A percentile compares a stretch with the other conserved stretches of the same genome.
These are phyloP conservation scores for Petunia axillaris DNA, from an alignment of 257 asterid species.

Conservation along the genomic window DNA sequence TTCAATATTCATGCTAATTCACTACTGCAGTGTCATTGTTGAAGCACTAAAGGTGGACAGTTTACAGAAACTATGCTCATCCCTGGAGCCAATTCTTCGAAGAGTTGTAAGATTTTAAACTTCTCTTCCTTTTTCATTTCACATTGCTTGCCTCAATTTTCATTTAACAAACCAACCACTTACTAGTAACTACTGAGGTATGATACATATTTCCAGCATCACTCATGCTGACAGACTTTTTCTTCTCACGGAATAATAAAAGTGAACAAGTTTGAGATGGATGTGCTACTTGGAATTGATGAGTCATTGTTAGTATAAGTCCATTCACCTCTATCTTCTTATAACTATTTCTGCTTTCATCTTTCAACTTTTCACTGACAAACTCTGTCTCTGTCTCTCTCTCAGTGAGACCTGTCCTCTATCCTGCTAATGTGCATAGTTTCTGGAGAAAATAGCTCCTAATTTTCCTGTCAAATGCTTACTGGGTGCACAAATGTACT, in stretches of 20 bases:
- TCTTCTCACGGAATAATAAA: not conserved
- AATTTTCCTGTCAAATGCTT: not conserved
- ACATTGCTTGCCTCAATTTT: not conserved
- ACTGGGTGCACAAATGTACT: not conserved
- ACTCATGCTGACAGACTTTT: not conserved
- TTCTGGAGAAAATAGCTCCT: not conserved
- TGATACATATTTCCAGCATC: not conserved
- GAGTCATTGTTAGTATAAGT: not conserved
- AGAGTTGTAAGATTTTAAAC: constrained; percentile 76
- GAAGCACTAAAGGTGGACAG: constrained; percentile 96
- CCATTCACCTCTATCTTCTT: not conserved
- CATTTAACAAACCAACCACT: constrained; percentile 9
- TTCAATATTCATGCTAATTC: not conserved
- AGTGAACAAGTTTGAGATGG: constrained; percentile 2
- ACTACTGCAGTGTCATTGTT: constrained; percentile 82
- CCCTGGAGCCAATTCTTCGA: constrained; percentile 93
- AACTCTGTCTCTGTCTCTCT: not conserved
- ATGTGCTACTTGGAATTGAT: not conserved
- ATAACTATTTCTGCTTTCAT: not conserved
- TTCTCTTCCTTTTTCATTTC: constrained; percentile 19
- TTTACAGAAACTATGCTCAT: constrained; percentile 93
- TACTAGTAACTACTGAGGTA: not conserved
- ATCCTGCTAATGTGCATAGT: constrained; percentile 8
- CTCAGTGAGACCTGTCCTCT: not conserved
- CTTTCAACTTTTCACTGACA: not conserved